These are phyloP conservation scores for Epichloe sp. DNA, from an alignment of 2,329 filamentous ascomycete genomes.

Conservation along the genomic window DNA sequence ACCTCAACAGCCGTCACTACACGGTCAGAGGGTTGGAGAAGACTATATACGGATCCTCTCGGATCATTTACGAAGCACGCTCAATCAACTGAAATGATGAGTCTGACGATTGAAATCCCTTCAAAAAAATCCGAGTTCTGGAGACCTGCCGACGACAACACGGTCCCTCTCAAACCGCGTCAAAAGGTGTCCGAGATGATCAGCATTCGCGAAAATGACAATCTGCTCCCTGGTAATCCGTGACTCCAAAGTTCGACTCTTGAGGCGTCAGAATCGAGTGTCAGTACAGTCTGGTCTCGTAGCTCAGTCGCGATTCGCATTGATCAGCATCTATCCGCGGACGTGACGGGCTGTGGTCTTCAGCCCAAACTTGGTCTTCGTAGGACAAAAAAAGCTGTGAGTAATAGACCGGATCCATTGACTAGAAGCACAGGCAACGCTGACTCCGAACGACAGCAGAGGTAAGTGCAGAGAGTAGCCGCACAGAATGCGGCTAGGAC, in stretches of 20 bases:
- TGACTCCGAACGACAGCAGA: not conserved
- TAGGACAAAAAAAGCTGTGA: not conserved
- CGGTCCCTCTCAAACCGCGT: not conserved
- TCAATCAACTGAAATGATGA: not conserved
- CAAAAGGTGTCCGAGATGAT: not conserved
- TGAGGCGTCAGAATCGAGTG: not conserved
- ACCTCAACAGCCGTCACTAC: not conserved
- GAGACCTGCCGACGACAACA: not conserved
- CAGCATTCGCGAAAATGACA: not conserved
- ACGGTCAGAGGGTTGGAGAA: conserved; percentile 1
- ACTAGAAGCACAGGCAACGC: not conserved
- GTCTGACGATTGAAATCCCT: not conserved
- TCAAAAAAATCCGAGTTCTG: not conserved
- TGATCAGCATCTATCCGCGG: not conserved
- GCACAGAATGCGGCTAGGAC: not conserved
- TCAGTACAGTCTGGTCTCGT: not conserved
- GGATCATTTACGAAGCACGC: conserved; percentile 22
- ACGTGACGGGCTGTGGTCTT: not conserved
- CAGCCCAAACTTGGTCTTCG: not conserved
- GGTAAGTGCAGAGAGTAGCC: not conserved
- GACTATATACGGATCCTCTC: conserved; percentile 24
- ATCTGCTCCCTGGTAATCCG: not conserved
- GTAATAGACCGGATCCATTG: not conserved
- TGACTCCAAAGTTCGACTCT: not conserved
- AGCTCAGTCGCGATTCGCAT: not conserved